A percentile compares a stretch with the other conserved stretches of the same genome.
Conservation (phyloP, 2,329 filamentous ascomycete genomes). For the Xylaria sp. region DNA sequence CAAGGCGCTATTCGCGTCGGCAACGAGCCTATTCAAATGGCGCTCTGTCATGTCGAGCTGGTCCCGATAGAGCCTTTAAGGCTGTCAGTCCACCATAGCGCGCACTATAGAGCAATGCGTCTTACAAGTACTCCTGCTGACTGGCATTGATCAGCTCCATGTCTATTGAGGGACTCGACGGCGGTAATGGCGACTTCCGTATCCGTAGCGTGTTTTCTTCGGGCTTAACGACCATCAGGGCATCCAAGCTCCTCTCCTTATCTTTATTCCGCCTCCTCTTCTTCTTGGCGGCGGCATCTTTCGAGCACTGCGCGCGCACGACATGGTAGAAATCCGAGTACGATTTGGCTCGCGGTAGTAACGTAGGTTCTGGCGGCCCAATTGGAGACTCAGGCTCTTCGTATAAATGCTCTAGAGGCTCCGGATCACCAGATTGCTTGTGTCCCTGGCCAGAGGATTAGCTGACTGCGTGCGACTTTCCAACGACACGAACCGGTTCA, state of each 20-base stretch:
- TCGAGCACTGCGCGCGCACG: constrained; percentile 51
- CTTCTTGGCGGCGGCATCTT: constrained; percentile 39
- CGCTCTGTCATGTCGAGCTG: constrained; percentile 75
- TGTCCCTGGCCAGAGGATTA: constrained; percentile 40
- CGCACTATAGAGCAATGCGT: constrained; percentile 8
- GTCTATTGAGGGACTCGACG: constrained; percentile 53
- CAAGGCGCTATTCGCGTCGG: constrained; percentile 71
- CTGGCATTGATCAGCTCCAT: constrained; percentile 71
- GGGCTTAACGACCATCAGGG: constrained; percentile 38
- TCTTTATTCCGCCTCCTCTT: constrained; percentile 38
- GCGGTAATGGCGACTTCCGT: constrained; percentile 20
- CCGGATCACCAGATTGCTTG: constrained; percentile 47
- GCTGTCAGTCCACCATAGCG: constrained; percentile 27
- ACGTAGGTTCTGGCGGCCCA: constrained; percentile 60
- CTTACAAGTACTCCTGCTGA: constrained; percentile 78
- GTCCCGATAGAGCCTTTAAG: constrained; percentile 64
- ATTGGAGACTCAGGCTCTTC: constrained; percentile 52
- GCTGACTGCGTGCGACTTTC: constrained; percentile 23
- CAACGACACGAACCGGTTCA: background rate
- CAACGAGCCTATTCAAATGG: constrained; percentile 73
- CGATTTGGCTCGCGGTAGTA: constrained; percentile 66
- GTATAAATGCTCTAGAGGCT: constrained; percentile 52
- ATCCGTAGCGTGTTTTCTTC: constrained; percentile 20
- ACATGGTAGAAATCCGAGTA: constrained; percentile 71
- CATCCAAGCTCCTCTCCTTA: constrained; percentile 46